Evolutionary conservation across 306 rosid species (phyloP).

Genomic region (Delonix regia): DNA sequence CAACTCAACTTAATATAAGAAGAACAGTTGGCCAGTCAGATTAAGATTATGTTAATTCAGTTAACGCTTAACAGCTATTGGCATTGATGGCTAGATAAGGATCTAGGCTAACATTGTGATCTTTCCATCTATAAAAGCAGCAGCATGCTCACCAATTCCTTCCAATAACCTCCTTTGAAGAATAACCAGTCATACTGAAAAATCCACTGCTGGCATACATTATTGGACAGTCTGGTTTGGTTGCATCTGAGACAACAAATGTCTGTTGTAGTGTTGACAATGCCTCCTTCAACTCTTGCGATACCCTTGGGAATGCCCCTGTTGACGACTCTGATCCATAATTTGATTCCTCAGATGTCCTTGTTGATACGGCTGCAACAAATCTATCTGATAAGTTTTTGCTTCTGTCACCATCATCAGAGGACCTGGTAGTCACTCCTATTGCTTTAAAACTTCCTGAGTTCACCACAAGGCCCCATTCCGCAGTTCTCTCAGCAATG

Average conservation of each 20-base stretch:
- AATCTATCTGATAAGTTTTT: conserved; percentile 55
- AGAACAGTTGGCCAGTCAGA: not conserved
- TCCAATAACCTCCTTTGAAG: conserved; percentile 83
- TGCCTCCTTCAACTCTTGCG: conserved; percentile 79
- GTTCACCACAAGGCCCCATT: conserved; percentile 81
- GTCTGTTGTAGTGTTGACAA: conserved; percentile 76
- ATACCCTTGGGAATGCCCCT: conserved; percentile 65
- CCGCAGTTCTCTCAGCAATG: conserved; percentile 70
- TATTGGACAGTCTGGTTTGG: conserved; percentile 90
- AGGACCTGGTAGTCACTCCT: conserved; percentile 27
- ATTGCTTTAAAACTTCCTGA: conserved; percentile 52
- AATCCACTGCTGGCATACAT: conserved; percentile 88
- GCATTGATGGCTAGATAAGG: not conserved
- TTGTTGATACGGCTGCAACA: conserved; percentile 41
- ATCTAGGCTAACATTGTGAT: conserved; percentile 20
- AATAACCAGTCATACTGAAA: conserved; percentile 85
- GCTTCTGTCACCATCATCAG: conserved; percentile 46
- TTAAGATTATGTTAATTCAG: conserved; percentile 9
- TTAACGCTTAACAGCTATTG: not conserved
- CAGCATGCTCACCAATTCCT: conserved; percentile 74
- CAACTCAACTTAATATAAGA: not conserved
- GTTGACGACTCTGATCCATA: conserved; percentile 42
- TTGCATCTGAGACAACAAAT: conserved; percentile 92
- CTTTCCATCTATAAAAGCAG: conserved; percentile 16
- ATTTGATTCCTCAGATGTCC: conserved; percentile 65